phyloP scores from a whole-genome alignment of 2,329 filamentous ascomycete genomes.

The Lecanicillium sp. region DNA sequence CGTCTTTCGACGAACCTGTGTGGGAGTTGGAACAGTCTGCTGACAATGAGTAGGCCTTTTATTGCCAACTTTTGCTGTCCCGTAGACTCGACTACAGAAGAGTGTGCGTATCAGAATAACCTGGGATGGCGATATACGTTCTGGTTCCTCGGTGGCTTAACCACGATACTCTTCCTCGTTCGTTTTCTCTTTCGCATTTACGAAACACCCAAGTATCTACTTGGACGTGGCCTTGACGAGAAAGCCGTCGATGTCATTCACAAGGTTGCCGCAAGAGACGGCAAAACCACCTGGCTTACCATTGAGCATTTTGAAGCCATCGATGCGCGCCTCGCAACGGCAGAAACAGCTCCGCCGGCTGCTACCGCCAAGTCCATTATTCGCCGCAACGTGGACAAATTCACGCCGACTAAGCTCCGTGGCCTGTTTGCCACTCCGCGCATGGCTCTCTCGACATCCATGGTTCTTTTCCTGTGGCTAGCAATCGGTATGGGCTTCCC shows the following conservation, averaged over 20 bases:
- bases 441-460: constrained; percentile 12
- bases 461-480: constrained; percentile 34
- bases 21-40: too few species aligned
- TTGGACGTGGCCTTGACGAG: constrained; percentile 24
- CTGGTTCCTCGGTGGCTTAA: constrained; percentile 26
- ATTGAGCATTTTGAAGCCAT: constrained; percentile 12
- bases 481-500: constrained; percentile 38
- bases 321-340: neutral
- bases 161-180: constrained; percentile 25
- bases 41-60: constrained; percentile 7
- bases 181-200: constrained; percentile 25
- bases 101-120: constrained; percentile 20
- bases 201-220: constrained; percentile 27
- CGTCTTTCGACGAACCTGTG: neutral
- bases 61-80: constrained; percentile 21
- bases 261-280: constrained; percentile 21
- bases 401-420: too few species aligned
- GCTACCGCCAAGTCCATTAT: too few species aligned
- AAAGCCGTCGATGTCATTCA: constrained; percentile 33
- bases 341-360: too few species aligned
- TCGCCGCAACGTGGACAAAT: too few species aligned
- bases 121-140: constrained; percentile 34
- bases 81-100: constrained; percentile 13
- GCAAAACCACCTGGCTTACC: constrained; percentile 14
- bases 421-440: too few species aligned